These are phyloP conservation scores for Apiospora arundinis DNA, from an alignment of 2,329 filamentous ascomycete species.

Conservation along the genomic window DNA sequence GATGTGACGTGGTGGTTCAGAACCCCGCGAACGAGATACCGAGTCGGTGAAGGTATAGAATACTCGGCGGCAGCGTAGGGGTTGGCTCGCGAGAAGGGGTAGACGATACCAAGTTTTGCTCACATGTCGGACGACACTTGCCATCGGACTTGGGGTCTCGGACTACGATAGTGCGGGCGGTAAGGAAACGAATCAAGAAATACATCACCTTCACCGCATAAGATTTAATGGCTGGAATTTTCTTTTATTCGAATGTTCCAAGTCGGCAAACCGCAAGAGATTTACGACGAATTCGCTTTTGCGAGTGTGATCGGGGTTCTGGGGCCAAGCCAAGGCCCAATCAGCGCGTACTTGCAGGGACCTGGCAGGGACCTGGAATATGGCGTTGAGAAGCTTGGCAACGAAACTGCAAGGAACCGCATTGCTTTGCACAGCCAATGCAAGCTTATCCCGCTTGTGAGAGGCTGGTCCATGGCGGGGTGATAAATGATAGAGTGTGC, in stretches of 20 bases:
- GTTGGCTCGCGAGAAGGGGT: not conserved
- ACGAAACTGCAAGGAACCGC: slow-evolving; percentile 3
- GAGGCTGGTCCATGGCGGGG: slow-evolving; percentile 13
- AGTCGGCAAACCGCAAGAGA: not conserved
- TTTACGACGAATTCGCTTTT: not conserved
- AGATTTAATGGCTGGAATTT: not conserved
- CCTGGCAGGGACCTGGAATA: no score
- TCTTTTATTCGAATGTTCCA: not conserved
- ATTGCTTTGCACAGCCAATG: not conserved
- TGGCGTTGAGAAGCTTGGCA: no score
- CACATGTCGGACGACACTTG: not conserved
- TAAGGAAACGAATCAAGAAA: slow-evolving; percentile 12
- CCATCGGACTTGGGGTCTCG: not conserved
- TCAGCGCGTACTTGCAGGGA: not conserved
- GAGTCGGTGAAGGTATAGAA: not conserved
- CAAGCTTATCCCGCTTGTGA: not conserved
- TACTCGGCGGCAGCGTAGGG: not conserved
- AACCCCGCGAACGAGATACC: no score
- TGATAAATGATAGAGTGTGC: not conserved
- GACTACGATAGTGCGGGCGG: not conserved
- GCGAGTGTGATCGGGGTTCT: not conserved
- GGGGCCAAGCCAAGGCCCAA: not conserved
- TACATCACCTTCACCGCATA: slow-evolving; percentile 16
- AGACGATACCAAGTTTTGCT: no score
- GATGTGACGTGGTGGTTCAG: no score